Conservation (phyloP, 352 stramenopile genomes). For the Halophytophthora batemanensis region DNA sequence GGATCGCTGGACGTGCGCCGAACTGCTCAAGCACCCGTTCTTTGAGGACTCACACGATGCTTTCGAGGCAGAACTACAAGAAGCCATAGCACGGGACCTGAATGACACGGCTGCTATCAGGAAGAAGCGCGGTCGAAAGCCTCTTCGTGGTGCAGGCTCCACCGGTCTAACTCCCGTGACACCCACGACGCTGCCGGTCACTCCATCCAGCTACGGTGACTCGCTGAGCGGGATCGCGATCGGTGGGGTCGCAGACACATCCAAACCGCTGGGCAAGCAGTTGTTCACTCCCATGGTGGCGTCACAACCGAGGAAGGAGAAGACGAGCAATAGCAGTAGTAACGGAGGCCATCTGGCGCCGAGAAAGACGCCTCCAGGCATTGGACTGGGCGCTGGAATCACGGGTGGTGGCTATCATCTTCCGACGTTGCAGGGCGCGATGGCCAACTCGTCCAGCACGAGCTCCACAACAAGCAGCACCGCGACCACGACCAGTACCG, state of each 20-base stretch:
- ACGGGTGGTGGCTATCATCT: constrained; percentile 23
- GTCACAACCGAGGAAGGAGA: constrained; percentile 20
- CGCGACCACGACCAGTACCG: constrained; percentile 13
- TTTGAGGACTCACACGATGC: constrained; percentile 51
- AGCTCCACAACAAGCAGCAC: constrained; percentile 30
- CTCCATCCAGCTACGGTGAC: constrained; percentile 15
- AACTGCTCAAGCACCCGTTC: constrained; percentile 73
- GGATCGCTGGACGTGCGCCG: constrained; percentile 74
- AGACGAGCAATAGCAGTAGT: constrained; percentile 11
- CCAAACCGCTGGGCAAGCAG: constrained; percentile 19
- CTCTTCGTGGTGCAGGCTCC: constrained; percentile 13
- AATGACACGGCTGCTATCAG: constrained; percentile 55
- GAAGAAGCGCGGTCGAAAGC: constrained; percentile 61
- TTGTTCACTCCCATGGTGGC: constrained; percentile 27
- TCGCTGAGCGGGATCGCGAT: background rate
- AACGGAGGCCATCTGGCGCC: constrained; percentile 9
- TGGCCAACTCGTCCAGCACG: constrained; percentile 29
- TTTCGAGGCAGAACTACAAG: constrained; percentile 68
- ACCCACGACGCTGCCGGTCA: constrained; percentile 1
- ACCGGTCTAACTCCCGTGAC: constrained; percentile 13
- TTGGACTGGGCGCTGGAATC: constrained; percentile 1
- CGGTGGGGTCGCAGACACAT: constrained; percentile 3
- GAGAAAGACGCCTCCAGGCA: constrained; percentile 18
- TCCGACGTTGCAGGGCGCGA: constrained; percentile 26
- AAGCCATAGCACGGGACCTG: constrained; percentile 63